phyloP scores from a whole-genome alignment of 805 yeast species.

The Cyberlindnera xishuangbannaensis region DNA sequence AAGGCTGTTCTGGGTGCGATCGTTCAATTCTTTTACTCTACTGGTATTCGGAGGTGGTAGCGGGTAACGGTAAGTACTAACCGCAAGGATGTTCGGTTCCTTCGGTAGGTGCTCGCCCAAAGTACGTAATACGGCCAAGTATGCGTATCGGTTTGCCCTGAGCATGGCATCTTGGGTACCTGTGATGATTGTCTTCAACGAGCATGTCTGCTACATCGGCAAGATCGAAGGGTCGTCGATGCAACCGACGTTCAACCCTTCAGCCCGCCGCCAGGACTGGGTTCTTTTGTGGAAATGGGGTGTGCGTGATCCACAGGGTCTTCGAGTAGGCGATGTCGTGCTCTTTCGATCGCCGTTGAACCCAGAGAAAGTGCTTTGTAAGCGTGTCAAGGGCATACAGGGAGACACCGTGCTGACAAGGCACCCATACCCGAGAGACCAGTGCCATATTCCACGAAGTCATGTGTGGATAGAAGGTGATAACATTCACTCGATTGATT shows the following conservation, averaged over 20 bases:
- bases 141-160: background rate
- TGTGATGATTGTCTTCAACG: slow-evolving; percentile 60
- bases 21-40: too few species aligned
- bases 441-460: slow-evolving; percentile 62
- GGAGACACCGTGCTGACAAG: slow-evolving; percentile 65
- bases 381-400: slow-evolving; percentile 69
- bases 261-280: slow-evolving; percentile 44
- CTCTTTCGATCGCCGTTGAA: slow-evolving; percentile 76
- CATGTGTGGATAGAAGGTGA: slow-evolving; percentile 97
- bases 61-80: too few species aligned
- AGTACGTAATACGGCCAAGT: too few species aligned
- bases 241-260: slow-evolving; percentile 86
- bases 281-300: slow-evolving; percentile 67
- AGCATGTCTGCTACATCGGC: slow-evolving; percentile 68
- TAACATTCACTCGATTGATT: slow-evolving; percentile 76
- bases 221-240: slow-evolving; percentile 77
- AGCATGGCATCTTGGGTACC: slow-evolving; percentile 68
- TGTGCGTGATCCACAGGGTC: slow-evolving; percentile 38
- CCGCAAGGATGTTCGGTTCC: too few species aligned
- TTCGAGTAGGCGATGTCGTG: slow-evolving; percentile 64
- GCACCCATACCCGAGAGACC: slow-evolving; percentile 58
- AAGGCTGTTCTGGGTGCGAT: too few species aligned
- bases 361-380: slow-evolving; percentile 70
- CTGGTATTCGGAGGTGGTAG: too few species aligned
- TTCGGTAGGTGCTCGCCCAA: too few species aligned